A percentile compares a stretch with the other conserved stretches of the same genome.
Evolutionary conservation across 1,284 basidiomycete species (phyloP).

Genomic region (Veloporphyrellus conicus): DNA sequence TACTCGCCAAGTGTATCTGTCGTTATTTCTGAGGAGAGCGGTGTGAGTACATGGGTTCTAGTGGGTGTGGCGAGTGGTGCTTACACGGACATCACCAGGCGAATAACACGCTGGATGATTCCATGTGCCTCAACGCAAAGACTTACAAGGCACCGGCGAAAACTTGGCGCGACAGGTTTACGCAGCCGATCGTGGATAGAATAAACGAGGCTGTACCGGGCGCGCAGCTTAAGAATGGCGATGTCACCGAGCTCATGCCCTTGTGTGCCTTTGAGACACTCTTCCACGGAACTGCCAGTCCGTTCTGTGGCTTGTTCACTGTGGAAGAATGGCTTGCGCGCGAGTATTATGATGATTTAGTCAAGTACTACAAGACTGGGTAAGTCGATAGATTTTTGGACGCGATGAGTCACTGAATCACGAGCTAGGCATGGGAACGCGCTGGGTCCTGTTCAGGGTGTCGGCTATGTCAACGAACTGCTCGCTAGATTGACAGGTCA

Average conservation of each 20-base stretch:
- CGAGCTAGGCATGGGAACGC: conserved; percentile 55
- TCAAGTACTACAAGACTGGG: conserved; percentile 76
- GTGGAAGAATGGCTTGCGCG: conserved; percentile 56
- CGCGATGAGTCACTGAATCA: neutral
- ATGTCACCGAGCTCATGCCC: conserved; percentile 62
- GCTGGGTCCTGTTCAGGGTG: conserved; percentile 70
- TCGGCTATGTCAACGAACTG: conserved; percentile 83
- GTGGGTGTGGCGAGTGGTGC: neutral
- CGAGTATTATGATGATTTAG: conserved; percentile 70
- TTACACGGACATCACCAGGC: conserved; percentile 29
- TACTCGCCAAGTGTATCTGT: conserved; percentile 48
- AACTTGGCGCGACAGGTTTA: conserved; percentile 55
- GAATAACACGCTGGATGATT: conserved; percentile 74
- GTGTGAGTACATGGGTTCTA: conserved; percentile 34
- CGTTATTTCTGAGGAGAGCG: conserved; percentile 54
- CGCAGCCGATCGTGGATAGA: conserved; percentile 53
- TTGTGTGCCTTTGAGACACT: conserved; percentile 79
- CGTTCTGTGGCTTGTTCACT: conserved; percentile 70
- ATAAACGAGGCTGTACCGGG: conserved; percentile 62
- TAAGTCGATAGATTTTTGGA: conserved; percentile 27
- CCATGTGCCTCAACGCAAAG: conserved; percentile 61
- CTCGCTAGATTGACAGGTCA: conserved; percentile 70
- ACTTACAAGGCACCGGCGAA: conserved; percentile 41
- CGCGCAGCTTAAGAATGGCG: conserved; percentile 53
- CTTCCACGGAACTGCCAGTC: conserved; percentile 51